Percentiles rank a stretch among this genome's conserved stretches.
Conservation (phyloP, 441 rosid genomes). For the Erysimum cheiri region DNA sequence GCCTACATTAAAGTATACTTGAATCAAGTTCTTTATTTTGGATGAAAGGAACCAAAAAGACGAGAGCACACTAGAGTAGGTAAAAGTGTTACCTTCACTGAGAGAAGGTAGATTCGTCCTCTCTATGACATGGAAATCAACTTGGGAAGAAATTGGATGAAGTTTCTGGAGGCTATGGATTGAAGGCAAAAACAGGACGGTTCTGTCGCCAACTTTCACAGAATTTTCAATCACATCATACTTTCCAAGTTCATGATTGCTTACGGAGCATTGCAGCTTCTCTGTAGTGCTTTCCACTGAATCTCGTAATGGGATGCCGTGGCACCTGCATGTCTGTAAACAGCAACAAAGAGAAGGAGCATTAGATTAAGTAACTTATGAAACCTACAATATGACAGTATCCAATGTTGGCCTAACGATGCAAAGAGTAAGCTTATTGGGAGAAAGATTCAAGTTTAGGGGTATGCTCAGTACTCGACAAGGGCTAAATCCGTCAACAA, state of each 20-base stretch:
- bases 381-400: slow-evolving; percentile 18
- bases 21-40: slow-evolving; percentile 24
- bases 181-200: slow-evolving; percentile 65
- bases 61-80: neutral
- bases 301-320: slow-evolving; percentile 56
- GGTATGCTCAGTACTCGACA: slow-evolving; percentile 57
- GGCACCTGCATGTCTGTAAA: slow-evolving; percentile 82
- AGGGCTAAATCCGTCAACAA: slow-evolving; percentile 63
- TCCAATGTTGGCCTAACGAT: neutral
- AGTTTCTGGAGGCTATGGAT: slow-evolving; percentile 53
- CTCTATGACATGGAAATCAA: slow-evolving; percentile 66
- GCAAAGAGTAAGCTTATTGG: slow-evolving; percentile 20
- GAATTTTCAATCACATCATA: slow-evolving; percentile 63
- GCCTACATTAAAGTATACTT: slow-evolving; percentile 52
- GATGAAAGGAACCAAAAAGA: slow-evolving; percentile 11
- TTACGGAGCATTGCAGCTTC: slow-evolving; percentile 58
- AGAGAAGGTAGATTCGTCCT: slow-evolving; percentile 71
- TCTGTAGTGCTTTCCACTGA: slow-evolving; percentile 44
- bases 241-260: slow-evolving; percentile 54
- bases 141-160: slow-evolving; percentile 56
- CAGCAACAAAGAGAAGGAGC: slow-evolving; percentile 34
- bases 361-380: slow-evolving; percentile 24
- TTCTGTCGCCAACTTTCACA: slow-evolving; percentile 70
- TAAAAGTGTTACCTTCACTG: slow-evolving; percentile 67
- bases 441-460: slow-evolving; percentile 20